These are phyloP conservation scores for Onygenales sp. DNA, from an alignment of 2,329 filamentous ascomycete species.

Conservation along the genomic window DNA sequence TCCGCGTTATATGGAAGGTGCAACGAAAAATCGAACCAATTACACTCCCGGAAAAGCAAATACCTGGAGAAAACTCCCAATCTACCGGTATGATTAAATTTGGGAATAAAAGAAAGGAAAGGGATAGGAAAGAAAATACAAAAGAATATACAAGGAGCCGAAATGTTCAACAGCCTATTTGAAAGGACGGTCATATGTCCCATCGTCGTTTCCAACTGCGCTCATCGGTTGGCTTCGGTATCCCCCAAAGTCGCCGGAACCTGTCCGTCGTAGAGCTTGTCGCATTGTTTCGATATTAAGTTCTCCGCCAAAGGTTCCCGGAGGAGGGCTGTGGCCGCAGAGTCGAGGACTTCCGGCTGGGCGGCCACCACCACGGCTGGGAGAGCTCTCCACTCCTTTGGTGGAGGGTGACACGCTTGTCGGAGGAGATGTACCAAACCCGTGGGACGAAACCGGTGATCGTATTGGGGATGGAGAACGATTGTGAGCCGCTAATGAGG, in stretches of 20 bases:
- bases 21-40: not conserved
- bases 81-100: not conserved
- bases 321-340: slow-evolving; percentile 42
- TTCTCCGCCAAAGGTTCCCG: slow-evolving; percentile 49
- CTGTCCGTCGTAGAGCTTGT: slow-evolving; percentile 76
- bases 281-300: slow-evolving; percentile 90
- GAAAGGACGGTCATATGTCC: slow-evolving; percentile 19
- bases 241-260: slow-evolving; percentile 64
- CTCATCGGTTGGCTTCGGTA: slow-evolving; percentile 25
- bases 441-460: slow-evolving; percentile 53
- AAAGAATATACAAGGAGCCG: not conserved
- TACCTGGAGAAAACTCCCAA: not conserved
- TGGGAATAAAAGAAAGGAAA: not conserved
- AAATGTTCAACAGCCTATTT: slow-evolving; percentile 6
- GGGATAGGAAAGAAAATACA: not conserved
- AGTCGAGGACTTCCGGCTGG: slow-evolving; percentile 54
- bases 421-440: slow-evolving; percentile 59
- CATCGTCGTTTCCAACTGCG: slow-evolving; percentile 25
- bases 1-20: not conserved
- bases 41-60: not conserved
- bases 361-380: slow-evolving; percentile 41
- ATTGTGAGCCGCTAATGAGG: slow-evolving; percentile 29
- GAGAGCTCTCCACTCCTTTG: slow-evolving; percentile 64
- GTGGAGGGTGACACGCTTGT: slow-evolving; percentile 66
- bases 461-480: slow-evolving; percentile 28